Percentiles rank a stretch among this genome's conserved stretches.
phyloP scores from a whole-genome alignment of 2,329 filamentous ascomycete genomes.

The Moelleriella libera region DNA sequence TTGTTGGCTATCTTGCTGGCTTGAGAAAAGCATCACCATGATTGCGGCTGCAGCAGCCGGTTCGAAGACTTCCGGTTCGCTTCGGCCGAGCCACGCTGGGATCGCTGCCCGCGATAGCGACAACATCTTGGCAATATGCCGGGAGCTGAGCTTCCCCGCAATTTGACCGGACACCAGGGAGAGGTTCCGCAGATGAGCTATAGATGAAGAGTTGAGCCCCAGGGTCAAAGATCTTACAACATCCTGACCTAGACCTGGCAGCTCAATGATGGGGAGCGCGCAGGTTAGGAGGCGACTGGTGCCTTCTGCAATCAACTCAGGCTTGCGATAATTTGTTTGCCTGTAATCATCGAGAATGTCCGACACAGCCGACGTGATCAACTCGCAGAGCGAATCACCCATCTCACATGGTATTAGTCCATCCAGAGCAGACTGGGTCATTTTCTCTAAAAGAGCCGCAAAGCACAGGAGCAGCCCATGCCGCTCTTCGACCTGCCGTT shows the following conservation, averaged over 20 bases:
- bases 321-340: conserved; percentile 36
- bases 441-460: conserved; percentile 39
- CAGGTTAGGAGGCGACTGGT: conserved; percentile 43
- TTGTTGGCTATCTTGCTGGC: conserved; percentile 16
- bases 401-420: conserved; percentile 4
- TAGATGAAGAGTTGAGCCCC: conserved; percentile 10
- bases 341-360: conserved; percentile 26
- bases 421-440: conserved; percentile 19
- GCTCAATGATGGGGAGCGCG: conserved; percentile 30
- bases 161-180: conserved; percentile 10
- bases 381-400: conserved; percentile 10
- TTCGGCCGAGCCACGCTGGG: conserved; percentile 30
- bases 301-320: conserved; percentile 51
- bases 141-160: neutral
- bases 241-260: conserved; percentile 11
- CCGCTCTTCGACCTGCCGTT: conserved; percentile 51
- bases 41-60: conserved; percentile 36
- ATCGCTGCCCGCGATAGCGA: conserved; percentile 19
- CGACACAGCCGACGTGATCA: conserved; percentile 15
- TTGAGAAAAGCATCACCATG: conserved; percentile 31
- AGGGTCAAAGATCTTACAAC: conserved; percentile 3
- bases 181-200: conserved; percentile 7
- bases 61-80: conserved; percentile 34
- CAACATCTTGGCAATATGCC: conserved; percentile 9
- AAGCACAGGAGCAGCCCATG: conserved; percentile 53